Conservation (phyloP, 768 basidiomycete species). For the Podaxis mareebaensis region DNA sequence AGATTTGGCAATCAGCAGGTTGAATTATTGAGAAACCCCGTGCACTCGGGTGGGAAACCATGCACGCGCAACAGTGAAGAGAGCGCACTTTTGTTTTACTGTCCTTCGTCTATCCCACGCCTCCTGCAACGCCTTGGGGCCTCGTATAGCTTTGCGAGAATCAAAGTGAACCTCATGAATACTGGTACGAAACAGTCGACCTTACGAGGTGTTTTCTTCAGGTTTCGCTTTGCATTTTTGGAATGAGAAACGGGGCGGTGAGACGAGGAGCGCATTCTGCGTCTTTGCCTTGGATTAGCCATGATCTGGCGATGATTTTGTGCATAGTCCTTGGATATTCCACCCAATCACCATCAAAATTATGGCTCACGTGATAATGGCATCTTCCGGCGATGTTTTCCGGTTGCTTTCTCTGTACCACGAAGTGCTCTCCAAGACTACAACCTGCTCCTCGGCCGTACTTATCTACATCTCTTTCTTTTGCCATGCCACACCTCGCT, state of each 20-base stretch:
- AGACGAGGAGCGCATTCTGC: conserved; percentile 79
- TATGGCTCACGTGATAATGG: conserved; percentile 23
- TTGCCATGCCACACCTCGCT: conserved; percentile 43
- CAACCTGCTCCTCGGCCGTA: conserved; percentile 17
- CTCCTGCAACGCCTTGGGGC: conserved; percentile 77
- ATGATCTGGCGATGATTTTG: conserved; percentile 38
- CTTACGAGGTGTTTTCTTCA: conserved; percentile 79
- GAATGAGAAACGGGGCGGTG: conserved; percentile 76
- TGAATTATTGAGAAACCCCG: not conserved
- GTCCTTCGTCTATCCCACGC: conserved; percentile 90
- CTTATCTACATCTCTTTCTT: not conserved
- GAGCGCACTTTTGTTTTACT: conserved; percentile 84
- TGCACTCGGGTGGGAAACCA: not conserved
- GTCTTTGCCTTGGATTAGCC: conserved; percentile 94
- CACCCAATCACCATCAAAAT: not conserved
- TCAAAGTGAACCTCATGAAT: not conserved
- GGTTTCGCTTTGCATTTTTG: conserved; percentile 67
- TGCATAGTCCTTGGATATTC: not conserved
- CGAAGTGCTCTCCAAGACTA: conserved; percentile 19
- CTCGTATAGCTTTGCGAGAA: conserved; percentile 64
- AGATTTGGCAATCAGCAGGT: not conserved
- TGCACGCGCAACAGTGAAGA: not conserved
- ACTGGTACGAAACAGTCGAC: conserved; percentile 4
- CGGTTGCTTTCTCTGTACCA: conserved; percentile 24
- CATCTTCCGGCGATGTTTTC: conserved; percentile 31